Conservation (phyloP, 2,329 filamentous ascomycete genomes). For the Penicillium sp. region DNA sequence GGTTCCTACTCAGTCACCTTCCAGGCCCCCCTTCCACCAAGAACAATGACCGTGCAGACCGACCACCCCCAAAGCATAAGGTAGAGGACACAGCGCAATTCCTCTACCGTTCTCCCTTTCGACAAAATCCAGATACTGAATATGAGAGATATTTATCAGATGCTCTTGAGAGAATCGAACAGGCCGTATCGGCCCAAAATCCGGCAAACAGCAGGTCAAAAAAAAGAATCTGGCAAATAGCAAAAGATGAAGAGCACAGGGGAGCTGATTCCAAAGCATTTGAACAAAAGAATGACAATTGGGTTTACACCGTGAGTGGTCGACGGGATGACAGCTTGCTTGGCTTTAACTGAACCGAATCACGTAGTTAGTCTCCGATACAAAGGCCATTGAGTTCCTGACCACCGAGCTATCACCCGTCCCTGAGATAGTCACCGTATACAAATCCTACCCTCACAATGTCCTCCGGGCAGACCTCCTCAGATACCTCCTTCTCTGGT, state of each 20-base stretch:
- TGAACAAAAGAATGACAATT: background rate
- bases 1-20: constrained; percentile 3
- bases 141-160: background rate
- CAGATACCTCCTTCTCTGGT: constrained; percentile 38
- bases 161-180: background rate
- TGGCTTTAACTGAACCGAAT: background rate
- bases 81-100: constrained; percentile 4
- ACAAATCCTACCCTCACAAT: background rate
- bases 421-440: background rate
- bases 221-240: constrained; percentile 6
- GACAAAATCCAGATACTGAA: background rate
- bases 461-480: constrained; percentile 52
- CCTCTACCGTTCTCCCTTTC: background rate
- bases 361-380: constrained; percentile 1
- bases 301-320: background rate
- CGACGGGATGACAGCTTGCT: background rate
- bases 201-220: background rate
- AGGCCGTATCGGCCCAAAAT: background rate
- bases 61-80: constrained; percentile 16
- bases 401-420: background rate
- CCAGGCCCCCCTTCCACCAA: constrained; percentile 1
- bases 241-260: background rate
- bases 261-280: background rate
- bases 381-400: background rate
- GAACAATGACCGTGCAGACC: constrained; percentile 1